Evolutionary conservation across 2,329 filamentous ascomycete genomes (phyloP).

Genomic region (Ramularia collo-cygni): DNA sequence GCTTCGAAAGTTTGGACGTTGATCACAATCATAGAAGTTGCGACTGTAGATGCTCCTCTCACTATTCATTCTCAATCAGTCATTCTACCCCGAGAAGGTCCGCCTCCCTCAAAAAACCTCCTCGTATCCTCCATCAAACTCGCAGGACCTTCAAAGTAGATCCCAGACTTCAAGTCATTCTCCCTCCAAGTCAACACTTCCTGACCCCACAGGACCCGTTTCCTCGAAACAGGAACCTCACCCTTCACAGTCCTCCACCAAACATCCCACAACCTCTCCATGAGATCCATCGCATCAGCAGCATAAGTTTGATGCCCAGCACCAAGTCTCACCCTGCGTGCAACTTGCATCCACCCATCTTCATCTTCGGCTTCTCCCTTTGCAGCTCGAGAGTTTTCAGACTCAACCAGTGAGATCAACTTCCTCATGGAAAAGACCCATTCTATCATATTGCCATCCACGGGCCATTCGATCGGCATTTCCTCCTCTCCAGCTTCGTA

Average conservation of each 20-base stretch:
- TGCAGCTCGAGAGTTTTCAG: constrained; percentile 25
- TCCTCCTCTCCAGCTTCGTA: constrained; percentile 34
- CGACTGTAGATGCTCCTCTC: not conserved
- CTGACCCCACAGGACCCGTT: constrained; percentile 26
- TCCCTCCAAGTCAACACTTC: constrained; percentile 33
- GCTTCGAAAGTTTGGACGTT: constrained; percentile 44
- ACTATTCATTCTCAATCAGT: too few relatives aligned
- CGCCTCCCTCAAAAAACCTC: constrained; percentile 22
- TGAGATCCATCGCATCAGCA: constrained; percentile 33
- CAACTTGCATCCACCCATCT: constrained; percentile 19
- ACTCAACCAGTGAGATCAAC: constrained; percentile 29
- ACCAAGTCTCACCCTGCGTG: constrained; percentile 20
- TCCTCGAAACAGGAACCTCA: constrained; percentile 29
- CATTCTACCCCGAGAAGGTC: too few relatives aligned
- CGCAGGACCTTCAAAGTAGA: constrained; percentile 32
- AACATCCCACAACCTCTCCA: constrained; percentile 30
- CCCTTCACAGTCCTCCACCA: constrained; percentile 30
- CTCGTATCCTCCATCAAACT: constrained; percentile 26
- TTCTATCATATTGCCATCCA: constrained; percentile 33
- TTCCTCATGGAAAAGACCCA: constrained; percentile 34
- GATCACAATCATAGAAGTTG: too few relatives aligned
- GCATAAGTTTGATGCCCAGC: constrained; percentile 34
- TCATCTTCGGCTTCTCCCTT: constrained; percentile 18
- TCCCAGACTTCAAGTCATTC: constrained; percentile 25
- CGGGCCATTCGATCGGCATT: constrained; percentile 36